Base-by-base conservation (phyloP, 208 protist genomes). In the Phytomonas sp. region DNA sequence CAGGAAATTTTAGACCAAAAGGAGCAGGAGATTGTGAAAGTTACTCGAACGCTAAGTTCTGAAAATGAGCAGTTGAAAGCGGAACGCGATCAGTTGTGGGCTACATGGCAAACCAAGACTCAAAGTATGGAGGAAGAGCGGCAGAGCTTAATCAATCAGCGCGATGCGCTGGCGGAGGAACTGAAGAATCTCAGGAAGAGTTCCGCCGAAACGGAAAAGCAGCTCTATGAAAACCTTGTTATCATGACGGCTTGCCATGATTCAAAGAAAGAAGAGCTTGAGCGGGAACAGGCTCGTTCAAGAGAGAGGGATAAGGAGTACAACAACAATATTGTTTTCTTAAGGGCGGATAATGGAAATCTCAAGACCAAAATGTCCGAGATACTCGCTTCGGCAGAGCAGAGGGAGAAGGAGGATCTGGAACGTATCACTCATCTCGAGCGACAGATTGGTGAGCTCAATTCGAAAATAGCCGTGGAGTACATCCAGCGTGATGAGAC, bases 211-310 rank as follows among this genome's bases (percentile, higher is more conserved):
- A 79, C 73, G 30, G 73, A 79, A 32, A 67, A 76, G 15, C 84
- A 94, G 63, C 66, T 92, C 32, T 89, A 88, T 60, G 82, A 96
- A 76, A 82, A 92, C 70, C 83, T 96, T 51, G 78, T 82, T n/a
- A 77, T 82, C 46, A 82, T 94, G 46, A 96, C 88, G 0, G 88
- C 91, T 29, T 76, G 75, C 62, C 83, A 92, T 66, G 84, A 91
- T 31, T 66, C 76, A 26, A 61, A 80, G 46, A 68, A 78, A 28
- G 81, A 90, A 68, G 81, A 94, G 75, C 40, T 85, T 13, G 75
- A 81, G 61, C 80, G 75, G 15, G 71, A 91, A 15, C 80, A 70
- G 20, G 36, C 59, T 26, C 46, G 67, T 17, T 63, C 81, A n/a
- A 60, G 77, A 37, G 51, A 71, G 68, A 90, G 89, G 75, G 91